Evolutionary conservation across 352 stramenopile species (phyloP), one percentile per base, ranked within the genome.

Genomic region (Halophytophthora polymorphica): DNA sequence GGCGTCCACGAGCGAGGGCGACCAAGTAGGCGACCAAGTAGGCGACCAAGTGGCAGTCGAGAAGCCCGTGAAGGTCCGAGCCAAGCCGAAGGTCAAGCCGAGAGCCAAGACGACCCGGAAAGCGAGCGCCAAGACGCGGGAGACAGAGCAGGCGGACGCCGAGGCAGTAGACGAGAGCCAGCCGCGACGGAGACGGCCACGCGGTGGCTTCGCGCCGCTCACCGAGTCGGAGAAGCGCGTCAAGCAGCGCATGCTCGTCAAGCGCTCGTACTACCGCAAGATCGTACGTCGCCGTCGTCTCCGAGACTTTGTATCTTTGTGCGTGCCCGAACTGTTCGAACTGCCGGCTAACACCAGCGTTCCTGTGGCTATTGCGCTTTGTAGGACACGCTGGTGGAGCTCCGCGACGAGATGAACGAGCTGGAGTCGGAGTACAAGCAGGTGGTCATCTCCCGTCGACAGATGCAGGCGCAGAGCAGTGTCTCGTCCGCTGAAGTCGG

Each of bases 181-280:
- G 31, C 21, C 33, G 4, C 61, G 43, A 21, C 38, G 59, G 5
- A 53, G 59, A 36, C 53, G 57, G 41, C 13, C 55, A 19, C 65
- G 54, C 28, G 62, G 58, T 11, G 64, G 70, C 21, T 71, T 73
- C 33, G 48, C 57, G 22, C 73, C 66, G 13, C 53, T 82, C 21
- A 77, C 64, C 0, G 66, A 85, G 36, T 73, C 61, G 19, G 69
- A 86, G 51, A 88, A 88, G 58, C 65, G 74, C 50, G 68, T 77
- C 34, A 86, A 86, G 64, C 77, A 88, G 58, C 68, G 77, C 33
- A 60, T 77, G 65, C 66, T 88, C 35, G 77, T 88, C 39, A 86
- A 85, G 44, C 62, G 62, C 11, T 88, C 74, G 29, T 88, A 88
- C 62, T 86, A 88, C 61, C 74, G 77, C 48, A 88, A 88, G 57